These are phyloP conservation scores for Pleomassaria siparia DNA, from an alignment of 2,329 filamentous ascomycete genomes.

Conservation along the genomic window DNA sequence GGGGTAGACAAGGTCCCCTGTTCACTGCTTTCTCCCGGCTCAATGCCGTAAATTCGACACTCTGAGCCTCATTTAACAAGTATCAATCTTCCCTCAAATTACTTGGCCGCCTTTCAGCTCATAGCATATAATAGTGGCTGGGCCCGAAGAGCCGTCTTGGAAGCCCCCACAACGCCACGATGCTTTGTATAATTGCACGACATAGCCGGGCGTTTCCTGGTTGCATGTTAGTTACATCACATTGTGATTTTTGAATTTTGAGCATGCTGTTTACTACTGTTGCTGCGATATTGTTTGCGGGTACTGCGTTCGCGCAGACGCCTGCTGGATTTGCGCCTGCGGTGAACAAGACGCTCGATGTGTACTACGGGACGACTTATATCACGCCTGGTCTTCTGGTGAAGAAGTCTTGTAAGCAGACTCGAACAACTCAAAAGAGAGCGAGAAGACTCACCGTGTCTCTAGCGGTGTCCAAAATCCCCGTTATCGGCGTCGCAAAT, in stretches of 20 bases:
- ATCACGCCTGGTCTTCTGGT: conserved; percentile 31
- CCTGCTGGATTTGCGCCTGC: conserved; percentile 27
- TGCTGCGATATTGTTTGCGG: conserved; percentile 14
- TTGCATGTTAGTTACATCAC: background rate
- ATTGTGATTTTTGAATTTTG: background rate
- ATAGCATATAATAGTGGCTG: conserved; percentile 3
- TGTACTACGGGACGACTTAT: conserved; percentile 32
- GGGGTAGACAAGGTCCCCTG: conserved; percentile 11
- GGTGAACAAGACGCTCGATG: conserved; percentile 26
- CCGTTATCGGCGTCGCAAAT: conserved; percentile 27
- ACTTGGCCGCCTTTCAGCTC: conserved; percentile 6
- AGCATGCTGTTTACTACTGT: conserved; percentile 14
- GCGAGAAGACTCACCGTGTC: background rate
- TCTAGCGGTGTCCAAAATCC: conserved; percentile 20
- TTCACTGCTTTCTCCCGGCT: conserved; percentile 6
- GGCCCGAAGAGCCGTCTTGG: conserved; percentile 8
- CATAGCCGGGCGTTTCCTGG: conserved; percentile 1
- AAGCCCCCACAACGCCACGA: background rate
- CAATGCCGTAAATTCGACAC: conserved; percentile 9
- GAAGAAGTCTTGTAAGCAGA: conserved; percentile 28
- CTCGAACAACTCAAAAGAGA: background rate
- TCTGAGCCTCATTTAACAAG: conserved; percentile 10
- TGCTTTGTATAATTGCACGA: conserved; percentile 7
- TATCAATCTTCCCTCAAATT: conserved; percentile 4
- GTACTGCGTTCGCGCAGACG: conserved; percentile 21